Evolutionary conservation across 352 stramenopile genomes (phyloP), one percentile per base, ranked within the genome.

Genomic region (Blastocystis sp.): DNA sequence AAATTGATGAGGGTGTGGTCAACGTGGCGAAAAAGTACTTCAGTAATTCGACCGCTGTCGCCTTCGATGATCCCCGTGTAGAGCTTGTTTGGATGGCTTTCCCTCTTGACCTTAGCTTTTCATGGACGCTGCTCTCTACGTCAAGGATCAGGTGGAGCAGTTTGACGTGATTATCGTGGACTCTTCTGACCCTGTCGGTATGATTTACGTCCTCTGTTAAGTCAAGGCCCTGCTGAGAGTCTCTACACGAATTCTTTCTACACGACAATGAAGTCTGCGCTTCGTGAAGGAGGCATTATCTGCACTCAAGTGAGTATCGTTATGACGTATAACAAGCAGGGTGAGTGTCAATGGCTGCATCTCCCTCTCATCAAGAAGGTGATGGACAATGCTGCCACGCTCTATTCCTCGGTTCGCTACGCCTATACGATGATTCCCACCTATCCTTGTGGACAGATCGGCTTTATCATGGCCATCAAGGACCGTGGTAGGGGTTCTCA

Each of bases 401-500:
- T 97, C 64, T 99, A 98, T 85, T 93, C 93, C 13, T 96, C 94
- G 9, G 96, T 99, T 90, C 95, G 98, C 90, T 99, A 99, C 93
- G 96, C 96, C 20, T 99, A 98, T 93, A 98, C 96, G 64, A 98
- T 95, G 64, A 98, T 99, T 91, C 97, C 97, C 5, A 98, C 96
- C 34, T 99, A 99, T 93, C 97, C 97, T 8, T 98, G 94, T 56
- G 97, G 96, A 62, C 96, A 99, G 92, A 99, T 99, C 92, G 97
- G 97, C 50, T 99, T 99, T 91, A 95, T 98, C 90, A 92, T 98
- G n/a, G 54, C 20, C 91, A 85, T 59, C 6, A 90, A 90, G 20
- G 56, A 90, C 45, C 26, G 11, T 79, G 59, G 88, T 66, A 90
- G 45, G 1, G 34, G 13, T 24, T 4, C 50, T 89, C 5, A 90